Conservation (phyloP, 352 stramenopile genomes). For the Phytophthora kernoviae region DNA sequence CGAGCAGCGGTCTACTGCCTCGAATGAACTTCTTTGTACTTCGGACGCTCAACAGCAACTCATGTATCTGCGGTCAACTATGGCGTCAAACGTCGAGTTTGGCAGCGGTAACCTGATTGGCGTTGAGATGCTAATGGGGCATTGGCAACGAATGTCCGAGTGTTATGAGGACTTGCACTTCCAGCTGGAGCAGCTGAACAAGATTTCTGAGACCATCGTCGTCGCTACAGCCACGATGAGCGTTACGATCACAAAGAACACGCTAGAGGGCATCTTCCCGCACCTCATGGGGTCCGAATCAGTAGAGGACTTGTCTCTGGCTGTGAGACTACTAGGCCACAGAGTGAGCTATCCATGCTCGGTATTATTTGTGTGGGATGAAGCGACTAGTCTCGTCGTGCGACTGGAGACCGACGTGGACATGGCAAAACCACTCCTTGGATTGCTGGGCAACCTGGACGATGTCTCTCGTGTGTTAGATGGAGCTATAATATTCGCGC, state of each 20-base stretch:
- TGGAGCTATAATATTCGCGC: conserved; percentile 14
- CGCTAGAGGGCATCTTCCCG: conserved; percentile 40
- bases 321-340: conserved; percentile 25
- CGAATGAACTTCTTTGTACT: conserved; percentile 13
- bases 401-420: conserved; percentile 35
- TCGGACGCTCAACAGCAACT: conserved; percentile 41
- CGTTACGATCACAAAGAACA: conserved; percentile 38
- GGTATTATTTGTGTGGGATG: conserved; percentile 42
- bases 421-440: conserved; percentile 27
- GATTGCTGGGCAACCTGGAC: conserved; percentile 27
- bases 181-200: conserved; percentile 38
- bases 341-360: conserved; percentile 38
- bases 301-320: conserved; percentile 27
- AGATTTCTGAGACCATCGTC: conserved; percentile 36
- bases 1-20: conserved; percentile 11
- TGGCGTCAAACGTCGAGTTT: conserved; percentile 41
- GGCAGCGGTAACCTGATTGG: conserved; percentile 26
- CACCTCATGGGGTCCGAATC: conserved; percentile 41
- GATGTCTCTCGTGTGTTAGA: conserved; percentile 31
- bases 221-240: conserved; percentile 23
- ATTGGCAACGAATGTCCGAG: conserved; percentile 45
- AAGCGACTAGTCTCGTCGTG: conserved; percentile 38
- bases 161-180: conserved; percentile 45
- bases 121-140: conserved; percentile 29
- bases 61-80: conserved; percentile 43